Base-by-base conservation (phyloP, 163 green algal species). In the Volvox carteri region DNA sequence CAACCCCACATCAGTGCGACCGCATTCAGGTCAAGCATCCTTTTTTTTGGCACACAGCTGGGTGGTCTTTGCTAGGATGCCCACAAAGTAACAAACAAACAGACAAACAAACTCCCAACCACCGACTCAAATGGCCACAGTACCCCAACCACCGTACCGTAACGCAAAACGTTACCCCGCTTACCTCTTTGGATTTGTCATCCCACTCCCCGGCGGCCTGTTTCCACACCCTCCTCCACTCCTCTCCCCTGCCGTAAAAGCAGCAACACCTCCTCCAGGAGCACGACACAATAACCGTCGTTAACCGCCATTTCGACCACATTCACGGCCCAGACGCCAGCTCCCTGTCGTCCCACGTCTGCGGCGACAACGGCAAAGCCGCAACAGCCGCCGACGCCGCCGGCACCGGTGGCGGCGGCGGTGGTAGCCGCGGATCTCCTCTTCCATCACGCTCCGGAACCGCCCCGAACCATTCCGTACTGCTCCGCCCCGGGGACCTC, bases 291-390 rank as follows among this genome's bases (percentile, higher is more conserved):
- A 14, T 84, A 30, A 84, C 75, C 16, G 50, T 84, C 30, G 33
- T 84, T 37, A 70, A 52, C 30, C 75, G 75, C 8, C 33, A 46
- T 33, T 52, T 70, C 75, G 75, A 84, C 48, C 33, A 30, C 8
- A 6, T 50, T 19, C 48, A 54, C 18, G 75, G 75, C 33, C 75
- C 75, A 30, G 75, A 84, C 30, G 48, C 35, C 30, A 33, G 48
- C 46, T 70, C 41, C 30, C 50, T 70, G 11, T 84, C 75, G 7
- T 56, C 75, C 7, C 75, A 84, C 46, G 18, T 16, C 50, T 72
- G 12, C 23, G 23, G 39, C 62, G 5, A 12, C 62, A 5, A 44
- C 5, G 56, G 56, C 62, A n/a, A n/a, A n/a, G n/a, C n/a, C n/a
- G n/a, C n/a, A n/a, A n/a, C n/a, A n/a, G 62, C 30, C n/a, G 19